Base-by-base conservation (phyloP, 495 filamentous ascomycete genomes). In the Lineolata rhizophorae region DNA sequence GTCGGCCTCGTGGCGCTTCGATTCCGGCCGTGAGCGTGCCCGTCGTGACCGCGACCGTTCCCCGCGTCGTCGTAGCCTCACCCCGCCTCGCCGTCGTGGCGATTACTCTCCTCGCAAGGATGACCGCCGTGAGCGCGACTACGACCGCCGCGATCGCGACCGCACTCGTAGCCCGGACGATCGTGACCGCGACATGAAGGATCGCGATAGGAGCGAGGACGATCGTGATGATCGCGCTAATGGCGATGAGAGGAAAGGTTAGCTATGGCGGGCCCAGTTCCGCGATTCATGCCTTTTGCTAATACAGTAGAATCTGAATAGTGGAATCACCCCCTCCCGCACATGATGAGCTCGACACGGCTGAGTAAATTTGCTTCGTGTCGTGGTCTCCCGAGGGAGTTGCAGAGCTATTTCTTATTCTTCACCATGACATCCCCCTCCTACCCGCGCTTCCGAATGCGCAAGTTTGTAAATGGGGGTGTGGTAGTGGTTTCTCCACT, bases 1-100 rank as follows among this genome's bases (percentile, higher is more conserved):
- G 12, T 99, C 87, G 28, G 90, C 90, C 28, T 94, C 85, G 34
- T 99, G 87, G 87, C 76, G 87, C 27, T 99, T 95, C 46, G 87
- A 99, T 49, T 80, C 76, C 5, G 52, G 50, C 12, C 18, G 36
- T 30, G 31, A 32, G 17, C 39, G 36, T 18, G 36, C 36, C 14
- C 18, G 16, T 43, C 71, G 71, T 48, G 70, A 73, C 33, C 62
- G 67, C 17, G 60, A 60, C 15, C 56, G 76, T 40, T 75, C 79
- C 45, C 80, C 87, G 44, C 87, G 76, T 41, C 63, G 65, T 41
- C 62, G 65, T 15, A 67, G 69, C 32, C 74, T 70, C 29, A 69
- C 77, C 22, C 81, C 77, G 25, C 70, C 77, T 30, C 78, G 76
- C 41, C 62, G 69, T 45, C 69, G 75, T 48, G 69, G 75, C 18